Percentiles rank a stretch among this genome's conserved stretches.
phyloP scores from a whole-genome alignment of 345 rosid species.

The Syzygium grande region DNA sequence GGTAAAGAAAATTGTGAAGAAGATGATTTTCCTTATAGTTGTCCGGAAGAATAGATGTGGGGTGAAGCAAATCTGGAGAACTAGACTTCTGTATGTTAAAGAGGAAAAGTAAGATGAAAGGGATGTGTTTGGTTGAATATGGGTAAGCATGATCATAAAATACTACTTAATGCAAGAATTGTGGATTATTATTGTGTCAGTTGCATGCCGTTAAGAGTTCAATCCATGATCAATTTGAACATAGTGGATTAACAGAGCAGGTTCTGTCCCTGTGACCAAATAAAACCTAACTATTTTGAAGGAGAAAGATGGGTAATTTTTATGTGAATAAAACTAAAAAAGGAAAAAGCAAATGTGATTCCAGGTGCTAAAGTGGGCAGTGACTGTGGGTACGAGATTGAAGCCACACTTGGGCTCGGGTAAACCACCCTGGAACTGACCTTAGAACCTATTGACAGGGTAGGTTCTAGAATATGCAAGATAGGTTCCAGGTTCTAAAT shows the following conservation, averaged over 20 bases:
- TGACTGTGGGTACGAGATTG: background rate
- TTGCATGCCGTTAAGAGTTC: background rate
- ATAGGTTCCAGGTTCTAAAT: background rate
- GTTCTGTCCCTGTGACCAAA: background rate
- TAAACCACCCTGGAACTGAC: background rate
- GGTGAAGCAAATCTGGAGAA: background rate
- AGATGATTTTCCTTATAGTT: background rate
- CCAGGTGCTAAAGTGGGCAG: background rate
- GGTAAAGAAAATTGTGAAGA: background rate
- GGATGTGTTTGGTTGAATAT: background rate
- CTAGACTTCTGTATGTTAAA: background rate
- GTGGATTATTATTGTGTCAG: background rate
- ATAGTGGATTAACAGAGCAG: background rate
- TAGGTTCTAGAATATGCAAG: background rate
- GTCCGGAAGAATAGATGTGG: background rate
- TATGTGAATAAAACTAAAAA: background rate
- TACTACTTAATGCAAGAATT: background rate
- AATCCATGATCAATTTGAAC: background rate
- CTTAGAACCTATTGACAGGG: background rate
- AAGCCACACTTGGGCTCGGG: background rate
- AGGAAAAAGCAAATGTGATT: background rate
- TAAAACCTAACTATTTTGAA: background rate
- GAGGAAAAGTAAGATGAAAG: background rate
- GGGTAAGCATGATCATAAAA: background rate
- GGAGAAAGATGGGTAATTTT: background rate